Evolutionary conservation across 805 yeast genomes (phyloP).

Genomic region (Dipodascopsis tothii): DNA sequence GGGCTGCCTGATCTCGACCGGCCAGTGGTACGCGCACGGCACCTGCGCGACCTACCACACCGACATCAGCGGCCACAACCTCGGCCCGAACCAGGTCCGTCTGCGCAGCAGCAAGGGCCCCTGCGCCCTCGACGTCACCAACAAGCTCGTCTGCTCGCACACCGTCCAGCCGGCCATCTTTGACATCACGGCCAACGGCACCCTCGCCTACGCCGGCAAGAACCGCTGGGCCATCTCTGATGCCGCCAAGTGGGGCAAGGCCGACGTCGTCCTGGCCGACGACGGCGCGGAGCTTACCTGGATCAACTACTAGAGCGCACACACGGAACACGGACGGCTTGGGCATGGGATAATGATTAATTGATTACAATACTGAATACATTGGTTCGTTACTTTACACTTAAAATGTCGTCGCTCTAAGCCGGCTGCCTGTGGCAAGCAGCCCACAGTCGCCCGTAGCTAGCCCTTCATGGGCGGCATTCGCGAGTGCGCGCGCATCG

Average conservation of each 20-base stretch:
- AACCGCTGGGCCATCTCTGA: not conserved
- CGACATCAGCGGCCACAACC: constrained; percentile 27
- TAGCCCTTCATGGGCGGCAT: no score
- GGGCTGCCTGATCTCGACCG: constrained; percentile 81
- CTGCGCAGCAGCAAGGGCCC: constrained; percentile 14
- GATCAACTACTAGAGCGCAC: no score
- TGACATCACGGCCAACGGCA: constrained; percentile 11
- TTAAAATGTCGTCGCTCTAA: no score
- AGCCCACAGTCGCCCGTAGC: no score
- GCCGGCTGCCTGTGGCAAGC: no score
- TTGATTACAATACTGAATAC: no score
- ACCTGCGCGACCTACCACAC: constrained; percentile 72
- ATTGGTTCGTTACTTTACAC: no score
- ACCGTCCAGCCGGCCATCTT: constrained; percentile 12
- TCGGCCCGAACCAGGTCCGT: constrained; percentile 8
- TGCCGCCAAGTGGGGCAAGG: not conserved
- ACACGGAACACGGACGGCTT: no score
- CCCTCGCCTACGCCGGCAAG: constrained; percentile 13
- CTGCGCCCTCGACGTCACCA: constrained; percentile 11
- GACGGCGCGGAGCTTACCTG: not conserved
- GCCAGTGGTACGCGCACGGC: constrained; percentile 73
- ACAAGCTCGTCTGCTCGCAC: constrained; percentile 15
- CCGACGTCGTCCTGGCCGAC: not conserved
- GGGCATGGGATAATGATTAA: no score
- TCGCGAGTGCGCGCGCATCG: no score